Base-by-base conservation (phyloP, 2,329 filamentous ascomycete species). In the Gaeumannomyces tritici region DNA sequence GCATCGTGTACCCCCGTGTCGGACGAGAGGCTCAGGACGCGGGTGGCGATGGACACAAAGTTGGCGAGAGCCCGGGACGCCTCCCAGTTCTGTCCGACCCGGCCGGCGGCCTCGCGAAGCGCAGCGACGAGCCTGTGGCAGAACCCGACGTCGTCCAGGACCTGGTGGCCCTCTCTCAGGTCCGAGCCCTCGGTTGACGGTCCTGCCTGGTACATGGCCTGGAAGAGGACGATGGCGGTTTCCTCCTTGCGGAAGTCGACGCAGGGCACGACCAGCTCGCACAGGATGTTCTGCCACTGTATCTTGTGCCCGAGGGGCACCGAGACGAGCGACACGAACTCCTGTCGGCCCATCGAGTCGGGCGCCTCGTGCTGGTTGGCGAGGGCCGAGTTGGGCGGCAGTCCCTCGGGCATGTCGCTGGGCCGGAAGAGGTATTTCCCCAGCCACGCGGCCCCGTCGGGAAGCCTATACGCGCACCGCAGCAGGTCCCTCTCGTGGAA, bases 201-300 rank as follows among this genome's bases (percentile, higher is more conserved):
- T 84, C 80, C 2, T 2, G 74, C 74, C 69, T 85, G 79, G 64
- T 77, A 74, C 12, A 77, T 73, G 0, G 76, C 72, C 64, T 88
- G 84, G 2, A 77, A 67, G 0, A 86, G 61, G 0, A 86, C 67
- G 2, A 78, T 65, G 7, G 71, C 71, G 0, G 81, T 80, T 55
- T 83, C 80, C 0, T 72, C 63, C 55, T 80, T 79, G 13, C 78
- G 80, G 47, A 84, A 79, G 57, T 84, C 78, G 0, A 88, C 61
- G 1, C 73, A 73, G 0, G 80, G 77, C 1, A 74, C 71, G 0
- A 72, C 69, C 3, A 88, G 69, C 66, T 86, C 79, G 0, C 74
- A 67, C 0, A 84, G 67, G 3, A 88, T 78, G 61, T 86, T 87
- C 11, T 74, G 67, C 80, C 83, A 88, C 60, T 84, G 81, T 11